phyloP scores from a whole-genome alignment of 2,329 filamentous ascomycete species.

The Amauroascus niger region DNA sequence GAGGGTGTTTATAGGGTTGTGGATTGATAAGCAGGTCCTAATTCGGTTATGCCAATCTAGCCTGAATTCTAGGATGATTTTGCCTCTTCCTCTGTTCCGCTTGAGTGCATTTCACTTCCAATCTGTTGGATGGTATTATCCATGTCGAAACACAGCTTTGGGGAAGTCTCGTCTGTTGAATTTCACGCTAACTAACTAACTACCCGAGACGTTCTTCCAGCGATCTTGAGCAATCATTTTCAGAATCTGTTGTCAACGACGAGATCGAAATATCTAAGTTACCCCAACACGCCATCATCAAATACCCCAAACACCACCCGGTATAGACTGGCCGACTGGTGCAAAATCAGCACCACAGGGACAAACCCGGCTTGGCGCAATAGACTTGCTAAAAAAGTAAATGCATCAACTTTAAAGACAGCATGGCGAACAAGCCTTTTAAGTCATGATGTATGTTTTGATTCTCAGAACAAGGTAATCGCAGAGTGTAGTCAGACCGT shows the following conservation, averaged over 20 bases:
- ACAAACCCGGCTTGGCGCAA: slow-evolving; percentile 18
- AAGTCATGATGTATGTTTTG: background rate
- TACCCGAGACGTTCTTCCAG: slow-evolving; percentile 5
- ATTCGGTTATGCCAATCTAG: background rate
- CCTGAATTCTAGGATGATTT: background rate
- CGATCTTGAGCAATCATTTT: slow-evolving; percentile 10
- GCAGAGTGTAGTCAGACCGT: too few relatives aligned
- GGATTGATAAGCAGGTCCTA: background rate
- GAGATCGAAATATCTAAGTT: slow-evolving; percentile 27
- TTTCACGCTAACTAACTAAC: too few relatives aligned
- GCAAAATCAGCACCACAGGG: slow-evolving; percentile 20
- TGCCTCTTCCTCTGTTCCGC: too few relatives aligned
- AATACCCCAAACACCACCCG: slow-evolving; percentile 27
- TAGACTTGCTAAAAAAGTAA: slow-evolving; percentile 17
- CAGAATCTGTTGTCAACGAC: slow-evolving; percentile 12
- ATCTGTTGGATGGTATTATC: too few relatives aligned
- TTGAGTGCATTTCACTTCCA: too few relatives aligned
- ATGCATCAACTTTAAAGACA: slow-evolving; percentile 19
- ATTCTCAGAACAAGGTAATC: too few relatives aligned
- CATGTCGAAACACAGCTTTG: too few relatives aligned
- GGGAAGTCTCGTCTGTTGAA: too few relatives aligned
- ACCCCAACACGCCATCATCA: slow-evolving; percentile 25
- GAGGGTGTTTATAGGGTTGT: background rate
- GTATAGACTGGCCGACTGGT: slow-evolving; percentile 24
- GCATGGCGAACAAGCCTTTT: slow-evolving; percentile 15